Evolutionary conservation across 2,329 filamentous ascomycete species (phyloP).

Genomic region (Apiospora phragmitis): DNA sequence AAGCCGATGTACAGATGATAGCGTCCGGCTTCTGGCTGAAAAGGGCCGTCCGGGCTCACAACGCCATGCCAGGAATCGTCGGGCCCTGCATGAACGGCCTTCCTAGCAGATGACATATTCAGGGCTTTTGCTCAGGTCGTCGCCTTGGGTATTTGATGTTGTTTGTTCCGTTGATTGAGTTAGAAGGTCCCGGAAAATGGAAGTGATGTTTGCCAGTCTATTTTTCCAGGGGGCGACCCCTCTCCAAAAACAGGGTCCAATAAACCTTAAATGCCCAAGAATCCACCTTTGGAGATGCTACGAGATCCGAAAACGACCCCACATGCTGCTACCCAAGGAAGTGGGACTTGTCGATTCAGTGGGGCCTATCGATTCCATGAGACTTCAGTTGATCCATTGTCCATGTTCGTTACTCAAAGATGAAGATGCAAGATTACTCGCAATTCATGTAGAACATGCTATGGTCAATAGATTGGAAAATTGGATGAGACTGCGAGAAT

Average conservation of each 20-base stretch:
- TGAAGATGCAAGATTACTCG: too few species aligned
- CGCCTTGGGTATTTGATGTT: too few species aligned
- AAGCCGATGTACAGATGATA: constrained; percentile 44
- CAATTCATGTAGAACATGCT: too few species aligned
- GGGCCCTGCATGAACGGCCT: constrained; percentile 23
- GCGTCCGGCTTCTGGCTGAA: constrained; percentile 23
- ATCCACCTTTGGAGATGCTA: background rate
- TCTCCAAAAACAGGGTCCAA: background rate
- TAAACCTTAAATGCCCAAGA: background rate
- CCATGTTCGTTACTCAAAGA: too few species aligned
- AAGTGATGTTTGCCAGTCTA: background rate
- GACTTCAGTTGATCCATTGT: background rate
- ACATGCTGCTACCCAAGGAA: background rate
- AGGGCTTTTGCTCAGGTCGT: background rate
- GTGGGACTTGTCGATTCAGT: background rate
- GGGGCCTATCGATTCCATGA: too few species aligned
- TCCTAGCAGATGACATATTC: background rate
- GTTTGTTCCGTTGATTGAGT: background rate
- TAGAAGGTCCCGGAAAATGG: background rate
- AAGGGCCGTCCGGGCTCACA: constrained; percentile 22
- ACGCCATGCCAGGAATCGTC: constrained; percentile 27
- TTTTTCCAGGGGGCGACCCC: background rate
- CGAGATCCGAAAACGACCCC: background rate
- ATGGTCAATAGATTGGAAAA: too few species aligned
- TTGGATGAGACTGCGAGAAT: too few species aligned